These are phyloP conservation scores for Stenocarpella maydis DNA, from an alignment of 2,329 filamentous ascomycete species.

Conservation along the genomic window DNA sequence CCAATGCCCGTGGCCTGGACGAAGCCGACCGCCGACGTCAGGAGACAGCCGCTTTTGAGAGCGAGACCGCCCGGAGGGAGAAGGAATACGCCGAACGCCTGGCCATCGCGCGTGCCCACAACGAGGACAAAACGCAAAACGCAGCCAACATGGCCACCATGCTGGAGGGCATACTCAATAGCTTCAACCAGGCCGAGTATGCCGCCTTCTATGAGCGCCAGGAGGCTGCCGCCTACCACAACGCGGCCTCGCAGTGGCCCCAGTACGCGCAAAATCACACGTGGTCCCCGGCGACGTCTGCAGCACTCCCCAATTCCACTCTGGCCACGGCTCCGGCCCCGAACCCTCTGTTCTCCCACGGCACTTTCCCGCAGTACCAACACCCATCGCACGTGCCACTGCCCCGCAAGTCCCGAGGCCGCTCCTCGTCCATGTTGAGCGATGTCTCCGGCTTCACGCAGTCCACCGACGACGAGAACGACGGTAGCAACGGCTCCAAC, in stretches of 20 bases:
- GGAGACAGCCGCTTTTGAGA: slow-evolving; percentile 56
- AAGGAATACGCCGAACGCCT: slow-evolving; percentile 52
- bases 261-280: slow-evolving; percentile 33
- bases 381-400: slow-evolving; percentile 45
- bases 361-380: slow-evolving; percentile 44
- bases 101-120: slow-evolving; percentile 46
- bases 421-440: slow-evolving; percentile 73
- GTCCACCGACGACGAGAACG: slow-evolving; percentile 62
- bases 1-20: slow-evolving; percentile 70
- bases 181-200: slow-evolving; percentile 50
- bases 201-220: slow-evolving; percentile 47
- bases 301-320: slow-evolving; percentile 27
- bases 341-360: slow-evolving; percentile 48
- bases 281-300: slow-evolving; percentile 33
- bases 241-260: slow-evolving; percentile 33
- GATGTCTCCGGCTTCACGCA: slow-evolving; percentile 73
- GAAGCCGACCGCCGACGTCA: slow-evolving; percentile 68
- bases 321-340: slow-evolving; percentile 43
- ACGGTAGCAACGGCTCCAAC: slow-evolving; percentile 38
- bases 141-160: slow-evolving; percentile 47
- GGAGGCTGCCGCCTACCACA: slow-evolving; percentile 36
- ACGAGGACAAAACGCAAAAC: slow-evolving; percentile 51
- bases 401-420: slow-evolving; percentile 57
- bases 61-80: slow-evolving; percentile 56
- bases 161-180: slow-evolving; percentile 52